Evolutionary conservation across 768 basidiomycete genomes (phyloP).

Genomic region (Polyporus arcularius): DNA sequence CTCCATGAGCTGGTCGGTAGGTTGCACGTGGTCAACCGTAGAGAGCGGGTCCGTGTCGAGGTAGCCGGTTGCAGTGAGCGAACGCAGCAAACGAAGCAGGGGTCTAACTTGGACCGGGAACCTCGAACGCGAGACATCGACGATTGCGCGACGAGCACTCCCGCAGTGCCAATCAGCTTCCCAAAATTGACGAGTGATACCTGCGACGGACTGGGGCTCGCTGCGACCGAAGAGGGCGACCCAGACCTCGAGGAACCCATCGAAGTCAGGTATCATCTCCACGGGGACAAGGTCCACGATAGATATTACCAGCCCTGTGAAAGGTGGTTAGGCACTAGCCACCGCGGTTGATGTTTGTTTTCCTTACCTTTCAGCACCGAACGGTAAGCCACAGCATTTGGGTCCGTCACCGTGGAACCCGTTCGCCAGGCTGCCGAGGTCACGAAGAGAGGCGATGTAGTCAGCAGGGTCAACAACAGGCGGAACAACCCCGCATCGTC

Average conservation of each 20-base stretch:
- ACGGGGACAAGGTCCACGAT: constrained; percentile 74
- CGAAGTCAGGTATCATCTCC: constrained; percentile 77
- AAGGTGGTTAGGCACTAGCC: constrained; percentile 8
- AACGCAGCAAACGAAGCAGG: constrained; percentile 69
- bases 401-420: constrained; percentile 68
- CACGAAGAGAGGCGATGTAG: constrained; percentile 74
- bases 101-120: constrained; percentile 81
- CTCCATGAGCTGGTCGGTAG: constrained; percentile 40
- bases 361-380: constrained; percentile 78
- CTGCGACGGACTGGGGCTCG: constrained; percentile 59
- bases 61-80: constrained; percentile 78
- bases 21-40: constrained; percentile 47
- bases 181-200: constrained; percentile 85
- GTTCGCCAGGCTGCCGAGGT: constrained; percentile 69
- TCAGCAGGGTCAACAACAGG: constrained; percentile 58
- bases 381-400: constrained; percentile 77
- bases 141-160: constrained; percentile 70
- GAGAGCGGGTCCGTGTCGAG: constrained; percentile 72
- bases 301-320: constrained; percentile 71
- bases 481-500: constrained; percentile 62
- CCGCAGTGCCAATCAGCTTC: constrained; percentile 69
- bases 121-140: constrained; percentile 79
- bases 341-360: neutral
- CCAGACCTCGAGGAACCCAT: constrained; percentile 74
- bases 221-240: constrained; percentile 78